A percentile compares a stretch with the other conserved stretches of the same genome.
Conservation (phyloP, 1,284 basidiomycete genomes). For the Austroboletus olivaceoglutinosus region DNA sequence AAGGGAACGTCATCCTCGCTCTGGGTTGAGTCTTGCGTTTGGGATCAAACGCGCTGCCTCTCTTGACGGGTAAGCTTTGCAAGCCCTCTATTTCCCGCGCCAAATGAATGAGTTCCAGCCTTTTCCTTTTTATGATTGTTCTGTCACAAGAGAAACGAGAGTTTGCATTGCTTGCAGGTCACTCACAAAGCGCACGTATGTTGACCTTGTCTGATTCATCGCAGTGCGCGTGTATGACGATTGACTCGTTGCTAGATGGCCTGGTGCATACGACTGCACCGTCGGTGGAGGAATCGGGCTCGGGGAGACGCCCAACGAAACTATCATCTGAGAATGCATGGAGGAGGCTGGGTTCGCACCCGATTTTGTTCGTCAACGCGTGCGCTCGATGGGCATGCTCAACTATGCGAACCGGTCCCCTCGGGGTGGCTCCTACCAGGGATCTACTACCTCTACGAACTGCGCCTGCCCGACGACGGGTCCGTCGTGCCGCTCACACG, state of each 20-base stretch:
- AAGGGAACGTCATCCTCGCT: slow-evolving; percentile 1
- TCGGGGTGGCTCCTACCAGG: neutral
- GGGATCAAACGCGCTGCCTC: slow-evolving; percentile 43
- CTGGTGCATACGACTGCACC: slow-evolving; percentile 42
- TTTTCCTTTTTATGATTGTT: slow-evolving; percentile 27
- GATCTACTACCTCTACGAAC: slow-evolving; percentile 37
- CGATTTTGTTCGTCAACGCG: slow-evolving; percentile 31
- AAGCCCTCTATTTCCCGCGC: neutral
- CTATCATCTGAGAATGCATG: slow-evolving; percentile 39
- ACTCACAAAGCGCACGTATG: slow-evolving; percentile 40
- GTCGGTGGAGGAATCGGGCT: slow-evolving; percentile 40
- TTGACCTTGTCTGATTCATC: neutral
- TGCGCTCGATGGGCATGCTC: slow-evolving; percentile 31
- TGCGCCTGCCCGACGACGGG: slow-evolving; percentile 36
- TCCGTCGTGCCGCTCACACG: slow-evolving; percentile 31
- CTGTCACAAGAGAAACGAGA: slow-evolving; percentile 19
- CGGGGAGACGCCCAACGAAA: slow-evolving; percentile 30
- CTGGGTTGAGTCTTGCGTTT: slow-evolving; percentile 31
- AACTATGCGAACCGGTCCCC: neutral
- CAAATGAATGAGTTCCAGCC: slow-evolving; percentile 2
- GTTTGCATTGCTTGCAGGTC: slow-evolving; percentile 45
- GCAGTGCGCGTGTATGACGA: too few species aligned
- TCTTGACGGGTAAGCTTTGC: slow-evolving; percentile 39
- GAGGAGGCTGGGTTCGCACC: slow-evolving; percentile 42
- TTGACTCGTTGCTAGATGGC: slow-evolving; percentile 32